Base-by-base conservation (phyloP, 2,329 filamentous ascomycete genomes). In the Exophiala viscosa region DNA sequence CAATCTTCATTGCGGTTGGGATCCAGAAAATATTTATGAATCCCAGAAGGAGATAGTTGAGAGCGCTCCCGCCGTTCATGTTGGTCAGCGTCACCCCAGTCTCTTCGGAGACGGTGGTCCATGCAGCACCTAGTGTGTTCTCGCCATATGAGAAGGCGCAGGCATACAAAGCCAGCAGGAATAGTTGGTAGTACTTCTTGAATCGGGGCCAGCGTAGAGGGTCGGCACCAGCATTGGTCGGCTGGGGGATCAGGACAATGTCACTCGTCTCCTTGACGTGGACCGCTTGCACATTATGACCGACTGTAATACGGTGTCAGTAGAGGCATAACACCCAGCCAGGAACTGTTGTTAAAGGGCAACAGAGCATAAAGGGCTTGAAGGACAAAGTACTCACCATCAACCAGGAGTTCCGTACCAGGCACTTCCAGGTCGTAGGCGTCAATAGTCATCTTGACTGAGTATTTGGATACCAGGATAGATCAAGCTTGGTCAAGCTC, bases 1-100 rank as follows among this genome's bases (percentile, higher is more conserved):
- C 80, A 53, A 78, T 73, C 41, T 73, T 73, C 50, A 70, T 63
- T 8, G 70, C 69, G 14, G 74, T 68, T 0, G 72, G 71, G 6
- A 74, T 67, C 50, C 68, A 73, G 51, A 71, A 68, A 31, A 73
- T 67, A 40, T 73, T 73, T 57, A 70, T 66, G 40, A 73, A 70
- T 4, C 69, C 70, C 17, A 73, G 59, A 5, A 73, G 64, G 2
- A 73, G 64, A 45, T 73, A 73, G 46, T 72, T 72, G 6, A 73
- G 56, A 1, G 71, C 70, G 23, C 67, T 68, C 31, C 69, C 69
- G 5, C 69, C 70, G 50, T 72, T 72, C 67, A 73, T 69, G 50
- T 73, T 67, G n/a, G 61, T 66, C 18, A 73, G 49, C 1, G 61
- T 66, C 14, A 73, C 69, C 8, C 66, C 64, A 0, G 69, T 71